Base-by-base conservation (phyloP, 2,329 filamentous ascomycete genomes). In the Penicillium olsonii region DNA sequence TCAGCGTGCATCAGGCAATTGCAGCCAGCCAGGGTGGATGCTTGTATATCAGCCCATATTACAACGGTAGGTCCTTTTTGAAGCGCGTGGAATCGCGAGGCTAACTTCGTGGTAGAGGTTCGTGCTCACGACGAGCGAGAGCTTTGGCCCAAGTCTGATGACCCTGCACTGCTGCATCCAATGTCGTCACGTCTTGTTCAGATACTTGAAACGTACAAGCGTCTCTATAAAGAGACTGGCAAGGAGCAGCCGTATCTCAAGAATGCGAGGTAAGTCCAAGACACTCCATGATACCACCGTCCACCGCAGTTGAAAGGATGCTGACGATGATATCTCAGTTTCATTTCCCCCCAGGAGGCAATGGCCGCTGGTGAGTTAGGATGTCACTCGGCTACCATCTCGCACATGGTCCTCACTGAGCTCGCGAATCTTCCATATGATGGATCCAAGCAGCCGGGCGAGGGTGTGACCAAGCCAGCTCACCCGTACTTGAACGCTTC, bases 31-130 rank as follows among this genome's bases (percentile, higher is more conserved):
- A 80, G 55, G 76, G 76, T 0, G 68, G 70, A 1, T 75, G 73
- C 57, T 62, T 76, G 4, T 78, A 73, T 47, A 76, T 79, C 58
- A 78, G 75, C 54, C 77, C 76, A 3, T 79, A 80, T 48, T 78
- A 72, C 44, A 79, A 79, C 49, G 72, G 73, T 73, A 50, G 45
- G 65, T 39, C 24, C 11, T 29, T 9, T 17, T 33, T n/a, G 14
- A n/a, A 33, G 2, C 14, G 26, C 26, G 9, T n/a, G 26, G 26
- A 4, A 29, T 9, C 26, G 14, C 6, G 9, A 29, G 26, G 14
- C 26, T 29, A 29, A 29, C 4, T 4, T 7, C 9, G 14, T 11
- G 10, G 26, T 35, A 78, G 75, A 78, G 59, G 70, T 69, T 33
- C 67, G 66, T 5, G 76, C 75, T 2, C 75, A 78, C 48, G 66